Percentiles rank a stretch among this genome's conserved stretches.
Conservation (phyloP, 2,329 filamentous ascomycete species). For the Fusarium sp. region DNA sequence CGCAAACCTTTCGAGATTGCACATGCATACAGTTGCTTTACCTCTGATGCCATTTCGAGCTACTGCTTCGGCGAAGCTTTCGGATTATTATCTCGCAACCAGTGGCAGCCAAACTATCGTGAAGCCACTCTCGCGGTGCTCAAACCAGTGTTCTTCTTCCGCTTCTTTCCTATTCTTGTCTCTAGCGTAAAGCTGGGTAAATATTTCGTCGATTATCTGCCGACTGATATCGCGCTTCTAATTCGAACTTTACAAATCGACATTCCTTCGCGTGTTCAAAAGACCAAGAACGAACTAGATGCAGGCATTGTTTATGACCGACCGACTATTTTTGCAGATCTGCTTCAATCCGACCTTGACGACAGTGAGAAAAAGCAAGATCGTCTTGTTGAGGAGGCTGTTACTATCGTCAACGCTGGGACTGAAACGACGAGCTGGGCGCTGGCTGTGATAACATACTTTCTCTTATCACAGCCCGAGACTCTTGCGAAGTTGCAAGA, state of each 20-base stretch:
- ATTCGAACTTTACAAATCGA: slow-evolving; percentile 7
- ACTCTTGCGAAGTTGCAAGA: not conserved
- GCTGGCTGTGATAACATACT: slow-evolving; percentile 17
- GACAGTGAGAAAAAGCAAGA: slow-evolving; percentile 1
- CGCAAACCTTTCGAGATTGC: not conserved
- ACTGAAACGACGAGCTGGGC: slow-evolving; percentile 21
- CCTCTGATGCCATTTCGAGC: slow-evolving; percentile 1
- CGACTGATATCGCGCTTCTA: not conserved
- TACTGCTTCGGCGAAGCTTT: slow-evolving; percentile 21
- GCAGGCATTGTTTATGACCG: slow-evolving; percentile 4
- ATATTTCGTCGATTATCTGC: not conserved
- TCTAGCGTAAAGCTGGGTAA: slow-evolving; percentile 6
- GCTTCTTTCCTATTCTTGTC: slow-evolving; percentile 8
- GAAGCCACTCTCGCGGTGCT: slow-evolving; percentile 18
- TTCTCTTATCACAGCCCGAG: slow-evolving; percentile 4
- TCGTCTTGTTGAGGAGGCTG: slow-evolving; percentile 1
- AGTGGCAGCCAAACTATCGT: slow-evolving; percentile 9
- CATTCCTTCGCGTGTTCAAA: slow-evolving; percentile 1
- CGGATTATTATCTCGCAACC: not conserved
- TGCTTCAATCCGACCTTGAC: not conserved
- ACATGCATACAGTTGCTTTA: slow-evolving; percentile 15
- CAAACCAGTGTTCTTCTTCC: slow-evolving; percentile 15
- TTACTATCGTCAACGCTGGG: slow-evolving; percentile 9
- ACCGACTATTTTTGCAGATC: slow-evolving; percentile 8
- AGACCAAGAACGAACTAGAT: slow-evolving; percentile 1